These are phyloP conservation scores for Komagataella ulmi DNA, from an alignment of 805 yeast genomes.

Conservation along the genomic window DNA sequence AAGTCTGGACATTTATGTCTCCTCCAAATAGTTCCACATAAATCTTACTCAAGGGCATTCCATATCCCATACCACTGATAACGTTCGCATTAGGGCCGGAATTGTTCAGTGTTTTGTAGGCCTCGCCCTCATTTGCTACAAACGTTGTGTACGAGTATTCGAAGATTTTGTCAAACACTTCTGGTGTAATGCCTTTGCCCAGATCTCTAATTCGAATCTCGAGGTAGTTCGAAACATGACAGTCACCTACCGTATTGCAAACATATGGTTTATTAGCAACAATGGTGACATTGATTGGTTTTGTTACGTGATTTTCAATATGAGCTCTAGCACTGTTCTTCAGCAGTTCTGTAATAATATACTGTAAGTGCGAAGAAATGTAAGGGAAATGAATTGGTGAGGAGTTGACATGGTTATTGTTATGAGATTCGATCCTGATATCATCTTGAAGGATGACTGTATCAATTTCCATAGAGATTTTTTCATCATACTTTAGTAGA, in stretches of 20 bases:
- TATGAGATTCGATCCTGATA: conserved; percentile 16
- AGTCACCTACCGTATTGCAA: conserved; percentile 5
- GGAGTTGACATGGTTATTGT: conserved; percentile 18
- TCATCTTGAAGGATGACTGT: conserved; percentile 13
- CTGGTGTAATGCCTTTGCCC: conserved; percentile 80
- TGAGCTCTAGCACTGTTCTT: conserved; percentile 85
- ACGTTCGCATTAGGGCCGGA: conserved; percentile 43
- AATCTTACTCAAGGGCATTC: conserved; percentile 72
- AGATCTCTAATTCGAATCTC: conserved; percentile 72
- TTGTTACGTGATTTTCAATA: conserved; percentile 46
- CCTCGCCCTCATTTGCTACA: conserved; percentile 36
- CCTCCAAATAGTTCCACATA: conserved; percentile 69
- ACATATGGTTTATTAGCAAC: conserved; percentile 16
- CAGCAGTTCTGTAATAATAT: conserved; percentile 72
- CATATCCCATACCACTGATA: conserved; percentile 95
- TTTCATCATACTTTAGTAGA: conserved; percentile 68
- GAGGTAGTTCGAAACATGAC: conserved; percentile 19
- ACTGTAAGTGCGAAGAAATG: conserved; percentile 79
- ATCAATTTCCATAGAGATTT: conserved; percentile 47
- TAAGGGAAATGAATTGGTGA: conserved; percentile 50
- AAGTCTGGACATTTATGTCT: conserved; percentile 49
- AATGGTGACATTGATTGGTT: conserved; percentile 35
- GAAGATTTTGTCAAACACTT: conserved; percentile 53
- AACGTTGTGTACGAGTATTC: conserved; percentile 82
- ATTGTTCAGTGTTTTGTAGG: conserved; percentile 47